Evolutionary conservation across 2,329 filamentous ascomycete genomes (phyloP), one percentile per base, ranked within the genome.

Genomic region (Aspergillus sojae): DNA sequence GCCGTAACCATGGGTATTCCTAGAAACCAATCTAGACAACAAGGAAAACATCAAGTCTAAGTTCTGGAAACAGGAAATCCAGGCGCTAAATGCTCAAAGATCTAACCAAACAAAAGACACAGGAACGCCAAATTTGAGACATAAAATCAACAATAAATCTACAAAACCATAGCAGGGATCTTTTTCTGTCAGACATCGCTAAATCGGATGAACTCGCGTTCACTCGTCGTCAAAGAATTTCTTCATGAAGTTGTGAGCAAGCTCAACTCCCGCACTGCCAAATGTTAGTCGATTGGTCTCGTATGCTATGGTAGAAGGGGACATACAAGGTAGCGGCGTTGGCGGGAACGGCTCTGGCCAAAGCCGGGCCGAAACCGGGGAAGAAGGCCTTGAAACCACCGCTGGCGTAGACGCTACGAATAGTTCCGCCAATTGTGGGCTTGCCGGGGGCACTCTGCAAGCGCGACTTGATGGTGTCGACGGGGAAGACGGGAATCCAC

Each of bases 401-500:
- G 72, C 83, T 89, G 41, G 83, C 88, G 75, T 97, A 97, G n/a
- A 99, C 83, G 60, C 93, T 88, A 68, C 87, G 85, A 58, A 99
- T 87, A 36, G 95, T 92, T 9, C 91, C 89, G 19, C 89, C 86
- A 58, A 99, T 88, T 0, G 91, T 92, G 57, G 93, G 89, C 70
- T 90, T 90, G 56, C 93, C 93, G 74, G 95, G 91, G 48, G 93
- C 93, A 50, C 92, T 96, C 85, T 99, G 95, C 76, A 99, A 82
- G 43, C 94, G 85, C 67, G 90, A 94, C 87, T 99, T 99, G 81
- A 99, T 89, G 0, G 95, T 99, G 75, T 99, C 95, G 68, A 99
- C 86, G 26, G 95, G 95, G 86, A 99, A 99, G 48, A 99, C 94
- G 60, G 95, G 94, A 70, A 97, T 95, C 95, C 95, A 99, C 95